These are phyloP conservation scores for Umbelopsis sp. DNA, from an alignment of 192 early-diverging fungal species.

Conservation along the genomic window DNA sequence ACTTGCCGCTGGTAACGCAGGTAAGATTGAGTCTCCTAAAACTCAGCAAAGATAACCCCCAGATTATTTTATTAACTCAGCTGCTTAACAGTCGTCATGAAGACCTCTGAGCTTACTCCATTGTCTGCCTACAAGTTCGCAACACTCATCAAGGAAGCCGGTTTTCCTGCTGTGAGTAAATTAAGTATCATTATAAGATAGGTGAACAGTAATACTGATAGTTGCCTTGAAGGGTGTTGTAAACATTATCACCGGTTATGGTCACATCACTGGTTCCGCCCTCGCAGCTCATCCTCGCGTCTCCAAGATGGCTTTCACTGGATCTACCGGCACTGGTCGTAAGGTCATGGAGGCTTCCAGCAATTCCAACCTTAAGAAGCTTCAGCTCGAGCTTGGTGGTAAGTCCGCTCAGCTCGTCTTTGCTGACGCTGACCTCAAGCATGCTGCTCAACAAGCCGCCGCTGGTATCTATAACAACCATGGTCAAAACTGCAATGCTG, in stretches of 20 bases:
- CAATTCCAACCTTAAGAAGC: slow-evolving; percentile 65
- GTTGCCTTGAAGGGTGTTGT: slow-evolving; percentile 62
- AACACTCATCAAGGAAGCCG: slow-evolving; percentile 68
- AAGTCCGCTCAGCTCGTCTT: slow-evolving; percentile 84
- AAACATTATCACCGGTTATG: slow-evolving; percentile 81
- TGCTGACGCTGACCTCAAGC: slow-evolving; percentile 72
- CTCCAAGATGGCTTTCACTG: slow-evolving; percentile 71
- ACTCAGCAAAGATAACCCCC: background rate
- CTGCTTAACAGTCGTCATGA: slow-evolving; percentile 63
- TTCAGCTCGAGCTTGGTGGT: slow-evolving; percentile 85
- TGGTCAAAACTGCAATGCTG: slow-evolving; percentile 83
- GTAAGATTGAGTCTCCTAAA: slow-evolving; percentile 28
- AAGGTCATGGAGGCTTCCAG: slow-evolving; percentile 60
- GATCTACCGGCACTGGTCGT: slow-evolving; percentile 71
- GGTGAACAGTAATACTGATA: background rate
- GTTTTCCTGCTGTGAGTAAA: slow-evolving; percentile 61
- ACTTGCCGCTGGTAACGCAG: slow-evolving; percentile 71
- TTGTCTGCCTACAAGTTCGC: slow-evolving; percentile 65
- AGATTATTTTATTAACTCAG: background rate
- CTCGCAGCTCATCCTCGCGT: slow-evolving; percentile 64
- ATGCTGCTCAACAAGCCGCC: slow-evolving; percentile 65
- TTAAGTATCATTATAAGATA: background rate
- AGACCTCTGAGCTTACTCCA: slow-evolving; percentile 74
- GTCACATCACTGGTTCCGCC: slow-evolving; percentile 55
- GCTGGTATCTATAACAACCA: slow-evolving; percentile 78